These are phyloP conservation scores for Lophiotrema nucula DNA, from an alignment of 495 filamentous ascomycete genomes.

Conservation along the genomic window DNA sequence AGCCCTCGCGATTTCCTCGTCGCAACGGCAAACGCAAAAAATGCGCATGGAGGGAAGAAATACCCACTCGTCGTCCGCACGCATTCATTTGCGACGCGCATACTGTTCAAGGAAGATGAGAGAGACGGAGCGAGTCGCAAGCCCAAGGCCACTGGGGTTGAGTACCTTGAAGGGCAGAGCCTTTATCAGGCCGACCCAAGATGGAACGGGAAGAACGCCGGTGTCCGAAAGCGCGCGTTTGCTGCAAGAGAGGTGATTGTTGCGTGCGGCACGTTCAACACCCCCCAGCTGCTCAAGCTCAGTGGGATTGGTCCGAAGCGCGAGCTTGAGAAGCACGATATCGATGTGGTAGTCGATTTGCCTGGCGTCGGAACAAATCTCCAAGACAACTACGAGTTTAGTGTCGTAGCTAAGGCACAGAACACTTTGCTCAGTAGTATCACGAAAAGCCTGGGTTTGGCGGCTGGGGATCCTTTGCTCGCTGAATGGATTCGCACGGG, in stretches of 20 bases:
- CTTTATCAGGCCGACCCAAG: slow-evolving; percentile 59
- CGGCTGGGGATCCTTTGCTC: too few relatives aligned
- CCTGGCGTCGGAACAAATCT: slow-evolving; percentile 66
- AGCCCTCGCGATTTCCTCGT: not conserved
- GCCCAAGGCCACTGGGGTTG: slow-evolving; percentile 59
- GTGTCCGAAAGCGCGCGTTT: slow-evolving; percentile 40
- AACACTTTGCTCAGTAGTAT: slow-evolving; percentile 46
- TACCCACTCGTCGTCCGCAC: slow-evolving; percentile 58
- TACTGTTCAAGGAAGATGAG: too few relatives aligned
- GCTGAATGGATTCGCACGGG: too few relatives aligned
- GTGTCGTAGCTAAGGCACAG: slow-evolving; percentile 22
- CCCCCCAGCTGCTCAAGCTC: slow-evolving; percentile 63
- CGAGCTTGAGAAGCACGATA: slow-evolving; percentile 50
- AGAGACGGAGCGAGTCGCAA: too few relatives aligned
- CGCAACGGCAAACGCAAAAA: not conserved
- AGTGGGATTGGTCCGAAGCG: slow-evolving; percentile 58
- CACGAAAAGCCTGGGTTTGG: too few relatives aligned
- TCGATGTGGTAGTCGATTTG: slow-evolving; percentile 53
- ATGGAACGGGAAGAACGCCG: slow-evolving; percentile 40
- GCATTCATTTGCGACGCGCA: slow-evolving; percentile 55
- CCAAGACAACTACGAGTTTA: slow-evolving; percentile 59
- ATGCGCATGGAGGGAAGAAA: too few relatives aligned
- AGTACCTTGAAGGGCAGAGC: slow-evolving; percentile 58
- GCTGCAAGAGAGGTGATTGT: slow-evolving; percentile 64
- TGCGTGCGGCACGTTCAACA: slow-evolving; percentile 59